Evolutionary conservation across 148 eudicot genomes (phyloP).

Genomic region (Pharnaceum exiguum): DNA sequence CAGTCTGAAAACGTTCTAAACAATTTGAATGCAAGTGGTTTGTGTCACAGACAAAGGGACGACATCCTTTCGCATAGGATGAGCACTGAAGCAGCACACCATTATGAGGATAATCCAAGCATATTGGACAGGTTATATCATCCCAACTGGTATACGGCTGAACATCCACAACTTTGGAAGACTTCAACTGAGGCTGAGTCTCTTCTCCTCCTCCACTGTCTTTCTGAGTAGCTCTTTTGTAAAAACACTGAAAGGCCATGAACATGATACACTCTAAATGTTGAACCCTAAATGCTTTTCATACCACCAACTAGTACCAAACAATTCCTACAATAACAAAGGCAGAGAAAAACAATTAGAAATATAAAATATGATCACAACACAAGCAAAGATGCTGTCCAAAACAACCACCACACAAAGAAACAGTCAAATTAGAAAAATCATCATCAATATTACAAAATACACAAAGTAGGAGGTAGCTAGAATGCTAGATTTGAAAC

Average conservation of each 20-base stretch:
- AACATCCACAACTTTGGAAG: slow-evolving; percentile 38
- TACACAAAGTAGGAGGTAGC: too few relatives aligned
- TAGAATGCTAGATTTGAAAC: too few relatives aligned
- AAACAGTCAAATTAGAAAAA: too few relatives aligned
- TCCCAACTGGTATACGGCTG: slow-evolving; percentile 62
- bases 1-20: slow-evolving; percentile 79
- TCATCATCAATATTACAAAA: too few relatives aligned
- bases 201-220: slow-evolving; percentile 24
- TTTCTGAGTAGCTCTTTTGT: slow-evolving; percentile 32
- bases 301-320: slow-evolving; percentile 6
- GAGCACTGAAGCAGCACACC: slow-evolving; percentile 92
- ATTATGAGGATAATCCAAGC: slow-evolving; percentile 92
- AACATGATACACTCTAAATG: slow-evolving; percentile 16
- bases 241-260: slow-evolving; percentile 48
- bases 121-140: slow-evolving; percentile 75
- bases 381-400: too few relatives aligned
- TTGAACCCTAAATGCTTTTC: slow-evolving; percentile 2
- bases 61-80: slow-evolving; percentile 78
- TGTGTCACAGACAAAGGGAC: slow-evolving; percentile 86
- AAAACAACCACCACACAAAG: too few relatives aligned
- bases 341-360: too few relatives aligned
- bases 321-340: neutral
- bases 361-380: too few relatives aligned
- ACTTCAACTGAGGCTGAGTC: slow-evolving; percentile 22
- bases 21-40: slow-evolving; percentile 93